Evolutionary conservation across 169 alveolate species (phyloP), one percentile per base, ranked within the genome.

Genomic region (Cryptosporidium xiaoi): DNA sequence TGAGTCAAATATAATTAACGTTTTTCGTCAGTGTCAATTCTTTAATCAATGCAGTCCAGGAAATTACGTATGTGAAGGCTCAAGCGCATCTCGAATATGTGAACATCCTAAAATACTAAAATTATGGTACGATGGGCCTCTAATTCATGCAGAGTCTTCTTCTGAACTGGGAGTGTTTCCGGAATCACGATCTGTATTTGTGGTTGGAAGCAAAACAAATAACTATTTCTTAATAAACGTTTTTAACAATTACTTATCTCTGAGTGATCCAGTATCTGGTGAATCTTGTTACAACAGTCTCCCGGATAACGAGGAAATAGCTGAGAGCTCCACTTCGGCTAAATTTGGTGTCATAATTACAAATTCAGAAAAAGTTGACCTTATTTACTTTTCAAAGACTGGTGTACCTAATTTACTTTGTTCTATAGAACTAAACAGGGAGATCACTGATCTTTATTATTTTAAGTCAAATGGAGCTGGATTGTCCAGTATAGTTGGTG

Each of bases 1-100:
- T 2, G 68, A 69, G 16, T 77, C 85, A 12, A 27, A 29, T 0
- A 56, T 77, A 20, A 51, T 77, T 13, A 56, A 62, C 18, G 64
- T 34, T 13, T 24, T 60, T 1, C 40, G 29, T 40, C 71, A 77
- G 29, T 77, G 85, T 44, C 34, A 58, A 6, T 77, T 77, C 36
- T 77, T 77, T 44, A 62, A 62, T 40, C 85, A 77, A 24, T 77
- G 85, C 10, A 40, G 56, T 50, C 12, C 24, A 15, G 85, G 85
- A 5, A 62, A 56, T 33, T 77, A 77, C 29, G 64, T 77, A 7
- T 77, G 85, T 60, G 40, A 56, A 5, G 85, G 85, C 10, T 77
- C 85, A 27, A 77, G 71, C 56, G 85, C 71, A 13, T 33, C 60
- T 40, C 85, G 56, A 34, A 8, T 77, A 18, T 77, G 85, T 29